Conservation (phyloP, 352 stramenopile species). For the Phytophthora quininea region DNA sequence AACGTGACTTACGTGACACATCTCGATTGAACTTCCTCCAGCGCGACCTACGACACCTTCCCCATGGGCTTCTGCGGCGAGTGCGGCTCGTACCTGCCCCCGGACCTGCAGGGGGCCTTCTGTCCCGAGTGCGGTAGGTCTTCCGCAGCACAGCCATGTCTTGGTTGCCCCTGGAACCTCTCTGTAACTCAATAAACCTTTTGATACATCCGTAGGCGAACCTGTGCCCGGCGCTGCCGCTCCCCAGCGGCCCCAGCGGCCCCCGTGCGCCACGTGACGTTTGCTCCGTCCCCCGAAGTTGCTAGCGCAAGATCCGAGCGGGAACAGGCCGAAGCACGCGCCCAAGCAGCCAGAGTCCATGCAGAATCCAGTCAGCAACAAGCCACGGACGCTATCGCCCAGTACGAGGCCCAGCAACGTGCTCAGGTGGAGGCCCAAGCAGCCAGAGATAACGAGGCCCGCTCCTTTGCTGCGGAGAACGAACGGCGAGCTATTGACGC, state of each 20-base stretch:
- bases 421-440: constrained; percentile 44
- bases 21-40: neutral
- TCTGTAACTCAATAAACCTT: constrained; percentile 3
- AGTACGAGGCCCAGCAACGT: constrained; percentile 58
- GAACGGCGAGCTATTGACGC: constrained; percentile 58
- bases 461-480: constrained; percentile 27
- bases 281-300: constrained; percentile 21
- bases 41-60: neutral
- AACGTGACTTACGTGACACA: no score
- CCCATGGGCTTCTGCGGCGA: constrained; percentile 86
- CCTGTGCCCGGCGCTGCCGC: constrained; percentile 23
- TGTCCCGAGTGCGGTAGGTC: constrained; percentile 78
- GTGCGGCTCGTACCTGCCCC: constrained; percentile 67
- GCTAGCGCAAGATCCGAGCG: constrained; percentile 40
- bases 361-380: constrained; percentile 53
- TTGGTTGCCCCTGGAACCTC: neutral
- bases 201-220: constrained; percentile 16
- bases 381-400: constrained; percentile 43
- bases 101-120: constrained; percentile 64
- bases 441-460: constrained; percentile 37
- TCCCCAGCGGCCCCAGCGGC: constrained; percentile 5
- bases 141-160: constrained; percentile 3
- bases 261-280: constrained; percentile 26
- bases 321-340: constrained; percentile 57
- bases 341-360: constrained; percentile 43